phyloP scores from a whole-genome alignment of 2,329 filamentous ascomycete genomes.

The Stemphylium lycopersici region DNA sequence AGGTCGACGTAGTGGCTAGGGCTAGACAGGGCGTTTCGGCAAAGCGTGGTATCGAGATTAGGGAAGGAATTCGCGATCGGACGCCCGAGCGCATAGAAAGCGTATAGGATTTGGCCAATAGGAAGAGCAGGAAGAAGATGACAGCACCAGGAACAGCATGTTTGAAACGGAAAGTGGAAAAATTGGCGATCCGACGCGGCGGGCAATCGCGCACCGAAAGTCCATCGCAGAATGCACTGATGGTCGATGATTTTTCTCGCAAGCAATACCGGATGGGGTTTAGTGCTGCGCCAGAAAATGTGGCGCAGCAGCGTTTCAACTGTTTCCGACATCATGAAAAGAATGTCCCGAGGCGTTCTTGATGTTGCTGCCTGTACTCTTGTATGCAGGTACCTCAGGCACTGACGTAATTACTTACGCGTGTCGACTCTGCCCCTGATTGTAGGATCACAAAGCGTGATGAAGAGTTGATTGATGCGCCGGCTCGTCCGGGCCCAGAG shows the following conservation, averaged over 20 bases:
- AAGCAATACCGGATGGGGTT: conserved; percentile 26
- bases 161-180: conserved; percentile 9
- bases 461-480: no score
- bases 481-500: no score
- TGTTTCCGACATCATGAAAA: conserved; percentile 4
- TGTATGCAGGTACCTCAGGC: conserved; percentile 17
- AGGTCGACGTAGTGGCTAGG: conserved; percentile 8
- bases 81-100: conserved; percentile 11
- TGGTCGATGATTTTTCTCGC: conserved; percentile 24
- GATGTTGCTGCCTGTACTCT: conserved; percentile 17
- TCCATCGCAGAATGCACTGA: conserved; percentile 14
- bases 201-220: conserved; percentile 12
- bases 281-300: conserved; percentile 7
- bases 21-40: conserved; percentile 1
- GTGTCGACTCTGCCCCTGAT: background rate
- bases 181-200: conserved; percentile 18
- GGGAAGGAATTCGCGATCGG: conserved; percentile 22
- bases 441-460: no score
- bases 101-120: conserved; percentile 16
- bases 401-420: conserved; percentile 28
- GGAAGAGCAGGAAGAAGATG: conserved; percentile 13
- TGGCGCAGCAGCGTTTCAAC: conserved; percentile 14
- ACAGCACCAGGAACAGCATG: conserved; percentile 17
- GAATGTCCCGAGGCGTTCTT: background rate
- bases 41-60: conserved; percentile 8